These are phyloP conservation scores for Zygotorulaspora florentina DNA, from an alignment of 805 yeast species.

Conservation along the genomic window DNA sequence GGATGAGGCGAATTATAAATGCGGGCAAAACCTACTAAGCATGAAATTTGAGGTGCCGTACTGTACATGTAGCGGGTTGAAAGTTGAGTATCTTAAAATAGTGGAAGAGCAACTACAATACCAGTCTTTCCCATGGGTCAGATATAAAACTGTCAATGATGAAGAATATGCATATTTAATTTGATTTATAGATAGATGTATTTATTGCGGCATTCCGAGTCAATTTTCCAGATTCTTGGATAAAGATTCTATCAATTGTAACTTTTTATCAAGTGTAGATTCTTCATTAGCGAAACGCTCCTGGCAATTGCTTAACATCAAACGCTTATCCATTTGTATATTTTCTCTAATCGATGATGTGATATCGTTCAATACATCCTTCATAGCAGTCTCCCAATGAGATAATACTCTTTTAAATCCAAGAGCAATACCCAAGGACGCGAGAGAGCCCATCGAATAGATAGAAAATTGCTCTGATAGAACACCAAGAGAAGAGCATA, in stretches of 20 bases:
- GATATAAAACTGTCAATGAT: constrained; percentile 48
- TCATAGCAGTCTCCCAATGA: constrained; percentile 26
- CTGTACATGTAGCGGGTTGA: constrained; percentile 60
- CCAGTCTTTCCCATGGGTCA: constrained; percentile 77
- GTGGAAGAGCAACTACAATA: constrained; percentile 58
- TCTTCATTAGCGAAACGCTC: constrained; percentile 4
- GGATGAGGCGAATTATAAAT: constrained; percentile 1
- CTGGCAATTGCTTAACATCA: constrained; percentile 5
- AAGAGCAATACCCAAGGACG: constrained; percentile 29
- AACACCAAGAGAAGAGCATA: constrained; percentile 28
- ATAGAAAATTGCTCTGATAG: constrained; percentile 28
- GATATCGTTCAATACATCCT: constrained; percentile 7
- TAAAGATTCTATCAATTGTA: constrained; percentile 1
- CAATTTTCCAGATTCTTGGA: neutral
- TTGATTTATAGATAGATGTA: constrained; percentile 4
- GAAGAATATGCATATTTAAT: constrained; percentile 35
- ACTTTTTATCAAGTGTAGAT: neutral
- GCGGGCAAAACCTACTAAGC: constrained; percentile 35
- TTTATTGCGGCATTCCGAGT: neutral
- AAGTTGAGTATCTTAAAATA: constrained; percentile 61
- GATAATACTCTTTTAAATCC: constrained; percentile 35
- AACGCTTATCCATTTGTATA: constrained; percentile 14
- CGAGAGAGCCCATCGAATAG: constrained; percentile 34
- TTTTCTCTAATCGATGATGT: constrained; percentile 13
- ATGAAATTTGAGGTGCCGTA: constrained; percentile 63